Conservation (phyloP, 225 moss, liverwort and hornwort genomes). For the Pleurozium schreberi region DNA sequence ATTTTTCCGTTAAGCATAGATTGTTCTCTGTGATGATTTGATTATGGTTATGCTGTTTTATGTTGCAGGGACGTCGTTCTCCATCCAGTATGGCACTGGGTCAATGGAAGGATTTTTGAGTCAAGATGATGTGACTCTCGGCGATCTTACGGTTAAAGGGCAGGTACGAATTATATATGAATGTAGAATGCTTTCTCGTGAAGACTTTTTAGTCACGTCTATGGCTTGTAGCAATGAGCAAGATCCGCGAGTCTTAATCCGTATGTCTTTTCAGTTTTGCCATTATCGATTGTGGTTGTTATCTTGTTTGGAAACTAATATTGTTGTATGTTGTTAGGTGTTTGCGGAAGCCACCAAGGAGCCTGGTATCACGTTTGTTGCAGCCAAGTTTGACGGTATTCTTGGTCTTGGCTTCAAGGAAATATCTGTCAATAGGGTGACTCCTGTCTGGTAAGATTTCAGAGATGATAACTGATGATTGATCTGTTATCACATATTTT, state of each 20-base stretch:
- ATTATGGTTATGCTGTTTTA: background rate
- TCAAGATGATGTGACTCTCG: conserved; percentile 58
- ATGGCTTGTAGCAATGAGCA: background rate
- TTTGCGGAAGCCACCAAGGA: conserved; percentile 94
- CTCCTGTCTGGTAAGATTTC: conserved; percentile 55
- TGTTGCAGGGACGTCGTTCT: conserved; percentile 56
- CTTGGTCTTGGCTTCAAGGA: conserved; percentile 85
- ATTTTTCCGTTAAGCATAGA: background rate
- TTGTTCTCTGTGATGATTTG: background rate
- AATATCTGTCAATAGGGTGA: conserved; percentile 76
- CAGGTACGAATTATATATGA: conserved; percentile 26
- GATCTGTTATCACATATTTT: background rate
- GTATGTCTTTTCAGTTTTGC: background rate
- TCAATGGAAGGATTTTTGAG: conserved; percentile 83
- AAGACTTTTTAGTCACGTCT: background rate
- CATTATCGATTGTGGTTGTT: background rate
- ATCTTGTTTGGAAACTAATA: background rate
- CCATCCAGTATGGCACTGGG: conserved; percentile 76
- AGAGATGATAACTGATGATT: background rate
- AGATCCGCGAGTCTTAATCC: background rate
- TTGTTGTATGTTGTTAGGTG: conserved; percentile 16
- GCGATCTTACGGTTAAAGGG: conserved; percentile 57
- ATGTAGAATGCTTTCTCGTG: background rate
- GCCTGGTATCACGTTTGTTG: conserved; percentile 63
- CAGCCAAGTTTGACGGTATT: conserved; percentile 84